phyloP scores from a whole-genome alignment of 176 grass and related monocot species.

The Aechmea fasciata region DNA sequence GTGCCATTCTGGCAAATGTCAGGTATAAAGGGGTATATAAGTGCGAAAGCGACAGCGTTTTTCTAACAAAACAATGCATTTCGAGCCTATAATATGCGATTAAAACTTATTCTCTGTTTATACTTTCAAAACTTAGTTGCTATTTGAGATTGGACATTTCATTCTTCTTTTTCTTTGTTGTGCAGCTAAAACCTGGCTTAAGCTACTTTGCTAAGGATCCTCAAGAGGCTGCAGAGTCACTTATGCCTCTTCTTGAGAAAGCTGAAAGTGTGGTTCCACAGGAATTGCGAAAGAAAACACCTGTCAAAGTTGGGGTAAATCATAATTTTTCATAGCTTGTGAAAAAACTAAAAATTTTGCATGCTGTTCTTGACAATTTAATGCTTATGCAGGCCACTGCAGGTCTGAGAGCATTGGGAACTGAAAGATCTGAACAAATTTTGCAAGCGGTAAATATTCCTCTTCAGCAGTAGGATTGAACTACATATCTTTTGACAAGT shows the following conservation, averaged over 20 bases:
- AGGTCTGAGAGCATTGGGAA: conserved; percentile 84
- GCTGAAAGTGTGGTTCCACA: conserved; percentile 68
- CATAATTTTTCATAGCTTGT: conserved; percentile 14
- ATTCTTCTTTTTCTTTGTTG: conserved; percentile 17
- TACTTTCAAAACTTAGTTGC: too few species aligned
- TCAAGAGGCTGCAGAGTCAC: conserved; percentile 77
- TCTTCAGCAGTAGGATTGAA: conserved; percentile 13
- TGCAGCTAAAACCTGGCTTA: conserved; percentile 72
- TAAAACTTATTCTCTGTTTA: too few species aligned
- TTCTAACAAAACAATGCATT: too few species aligned
- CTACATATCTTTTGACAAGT: background rate
- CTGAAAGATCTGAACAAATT: conserved; percentile 84
- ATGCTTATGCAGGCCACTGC: conserved; percentile 66
- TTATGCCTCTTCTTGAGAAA: conserved; percentile 69
- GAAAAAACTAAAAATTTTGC: background rate
- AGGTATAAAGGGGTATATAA: too few species aligned
- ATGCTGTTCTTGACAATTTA: conserved; percentile 18
- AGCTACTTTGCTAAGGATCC: conserved; percentile 72
- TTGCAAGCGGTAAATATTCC: conserved; percentile 69
- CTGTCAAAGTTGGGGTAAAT: conserved; percentile 91
- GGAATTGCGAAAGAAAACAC: conserved; percentile 62
- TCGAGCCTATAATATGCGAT: too few species aligned
- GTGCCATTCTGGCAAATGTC: too few species aligned
- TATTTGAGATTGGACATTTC: background rate
- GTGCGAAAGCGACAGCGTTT: too few species aligned